These are phyloP conservation scores for Mortierella sp. DNA, from an alignment of 371 early-diverging fungal genomes.

Conservation along the genomic window DNA sequence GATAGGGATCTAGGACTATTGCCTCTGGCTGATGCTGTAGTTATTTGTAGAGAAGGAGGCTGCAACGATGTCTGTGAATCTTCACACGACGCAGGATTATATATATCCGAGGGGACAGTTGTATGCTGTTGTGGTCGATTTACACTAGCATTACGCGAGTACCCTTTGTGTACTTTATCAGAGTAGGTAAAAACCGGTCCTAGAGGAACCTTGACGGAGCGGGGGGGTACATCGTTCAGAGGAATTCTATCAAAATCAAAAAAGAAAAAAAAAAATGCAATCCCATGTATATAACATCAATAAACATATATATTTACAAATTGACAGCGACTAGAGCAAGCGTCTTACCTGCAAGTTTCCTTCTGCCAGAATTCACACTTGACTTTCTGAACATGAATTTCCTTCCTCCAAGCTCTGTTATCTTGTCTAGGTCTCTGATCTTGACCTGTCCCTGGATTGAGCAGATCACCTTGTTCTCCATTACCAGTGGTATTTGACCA, in stretches of 20 bases:
- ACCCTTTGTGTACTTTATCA: constrained; percentile 31
- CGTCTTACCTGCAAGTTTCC: constrained; percentile 40
- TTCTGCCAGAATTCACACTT: constrained; percentile 57
- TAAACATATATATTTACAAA: too few species aligned
- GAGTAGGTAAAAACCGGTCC: constrained; percentile 30
- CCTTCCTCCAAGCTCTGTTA: constrained; percentile 29
- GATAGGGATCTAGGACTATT: background rate
- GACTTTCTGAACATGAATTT: constrained; percentile 44
- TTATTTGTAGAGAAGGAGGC: constrained; percentile 5
- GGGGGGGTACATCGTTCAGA: constrained; percentile 3
- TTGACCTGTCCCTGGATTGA: too few species aligned
- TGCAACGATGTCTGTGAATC: background rate
- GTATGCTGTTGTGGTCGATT: background rate
- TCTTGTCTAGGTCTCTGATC: too few species aligned
- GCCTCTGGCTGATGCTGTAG: background rate
- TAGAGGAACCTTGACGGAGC: constrained; percentile 28
- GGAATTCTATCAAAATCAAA: constrained; percentile 12
- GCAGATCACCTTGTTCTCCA: background rate
- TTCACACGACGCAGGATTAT: background rate
- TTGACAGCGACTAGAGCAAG: too few species aligned
- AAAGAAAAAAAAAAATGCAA: background rate
- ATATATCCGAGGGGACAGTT: background rate
- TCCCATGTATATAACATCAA: too few species aligned
- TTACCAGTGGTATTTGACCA: background rate
- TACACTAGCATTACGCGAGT: background rate